Evolutionary conservation across 2,329 filamentous ascomycete genomes (phyloP), one percentile per base, ranked within the genome.

Genomic region (Cordyceps fumosorosea): DNA sequence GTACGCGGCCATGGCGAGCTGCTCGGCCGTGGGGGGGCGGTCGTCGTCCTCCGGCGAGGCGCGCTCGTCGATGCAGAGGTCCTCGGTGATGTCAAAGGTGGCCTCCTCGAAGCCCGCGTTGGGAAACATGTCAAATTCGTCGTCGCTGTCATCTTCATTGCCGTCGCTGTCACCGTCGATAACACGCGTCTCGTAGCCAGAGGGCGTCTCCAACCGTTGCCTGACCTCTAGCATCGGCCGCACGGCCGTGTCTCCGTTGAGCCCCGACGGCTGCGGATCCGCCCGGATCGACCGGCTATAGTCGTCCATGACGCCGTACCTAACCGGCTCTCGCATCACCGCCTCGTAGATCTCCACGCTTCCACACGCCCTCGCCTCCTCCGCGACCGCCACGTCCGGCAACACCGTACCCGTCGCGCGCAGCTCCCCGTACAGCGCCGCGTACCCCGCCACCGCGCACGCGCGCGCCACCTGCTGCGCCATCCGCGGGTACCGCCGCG

Each of bases 401-500:
- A 77, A 66, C 12, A 75, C 60, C 2, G 3, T 52, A 1, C 48
- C 48, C 10, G 14, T 16, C 3, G 32, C 48, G 12, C 26, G 65
- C 14, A 77, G 69, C 63, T 75, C 73, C 4, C 63, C 24, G 63
- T 74, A 77, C 5, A 78, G 67, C n/a, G 68, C 63, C 10, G 57
- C 62, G 60, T 77, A 77, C 3, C 73, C 73, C 2, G 72, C 76
- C 3, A 73, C 72, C 8, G 76, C 76, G 63, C 75, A 78, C 0
- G 74, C 72, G 3, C 75, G 69, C 18, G 69, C 74, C 24, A 75
- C 70, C 26, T 77, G 71, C 58, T 77, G 77, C 14, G 62, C 26
- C 70, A 76, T 69, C 16, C 64, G 24, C 1, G 75, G 75, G 65
- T 74, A 77, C 1, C 62, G 64, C 2, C 48, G 22, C 10, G 64